phyloP scores from a whole-genome alignment of 2,329 filamentous ascomycete species.

The Escovopsis sp. region DNA sequence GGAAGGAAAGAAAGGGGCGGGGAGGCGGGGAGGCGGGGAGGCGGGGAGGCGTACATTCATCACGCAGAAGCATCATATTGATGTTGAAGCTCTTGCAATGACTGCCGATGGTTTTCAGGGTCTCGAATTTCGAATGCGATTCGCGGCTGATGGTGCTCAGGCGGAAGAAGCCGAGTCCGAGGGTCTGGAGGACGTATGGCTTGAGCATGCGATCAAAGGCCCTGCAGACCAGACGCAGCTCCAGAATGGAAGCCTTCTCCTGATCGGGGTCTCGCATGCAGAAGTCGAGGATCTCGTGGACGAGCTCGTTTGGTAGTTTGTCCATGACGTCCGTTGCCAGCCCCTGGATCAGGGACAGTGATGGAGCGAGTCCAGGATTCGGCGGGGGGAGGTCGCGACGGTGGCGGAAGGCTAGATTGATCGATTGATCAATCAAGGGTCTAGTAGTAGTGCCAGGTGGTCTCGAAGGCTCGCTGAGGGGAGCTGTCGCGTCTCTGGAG shows the following conservation, averaged over 20 bases:
- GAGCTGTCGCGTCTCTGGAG: too few species aligned
- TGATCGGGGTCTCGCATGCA: constrained; percentile 20
- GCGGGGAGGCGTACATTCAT: constrained; percentile 26
- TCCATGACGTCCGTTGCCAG: constrained; percentile 22
- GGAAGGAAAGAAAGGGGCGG: too few species aligned
- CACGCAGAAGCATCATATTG: constrained; percentile 37
- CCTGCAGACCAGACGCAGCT: constrained; percentile 33
- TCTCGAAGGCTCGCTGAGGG: too few species aligned
- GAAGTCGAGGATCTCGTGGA: constrained; percentile 30
- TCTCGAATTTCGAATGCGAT: constrained; percentile 21
- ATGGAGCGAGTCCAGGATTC: too few species aligned
- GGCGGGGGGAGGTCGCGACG: too few species aligned
- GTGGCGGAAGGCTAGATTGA: too few species aligned
- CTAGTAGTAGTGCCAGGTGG: too few species aligned
- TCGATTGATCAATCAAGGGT: too few species aligned
- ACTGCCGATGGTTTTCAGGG: constrained; percentile 29
- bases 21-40: too few species aligned
- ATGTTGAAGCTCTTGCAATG: constrained; percentile 35
- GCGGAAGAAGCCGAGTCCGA: constrained; percentile 35
- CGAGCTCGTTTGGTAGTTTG: constrained; percentile 31
- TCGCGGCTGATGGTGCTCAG: constrained; percentile 23
- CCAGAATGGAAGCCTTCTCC: constrained; percentile 28
- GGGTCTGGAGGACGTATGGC: constrained; percentile 29
- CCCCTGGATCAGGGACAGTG: too few species aligned
- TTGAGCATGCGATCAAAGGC: constrained; percentile 33